These are phyloP conservation scores for Podaxis sp. DNA, from an alignment of 768 basidiomycete genomes.

Conservation along the genomic window DNA sequence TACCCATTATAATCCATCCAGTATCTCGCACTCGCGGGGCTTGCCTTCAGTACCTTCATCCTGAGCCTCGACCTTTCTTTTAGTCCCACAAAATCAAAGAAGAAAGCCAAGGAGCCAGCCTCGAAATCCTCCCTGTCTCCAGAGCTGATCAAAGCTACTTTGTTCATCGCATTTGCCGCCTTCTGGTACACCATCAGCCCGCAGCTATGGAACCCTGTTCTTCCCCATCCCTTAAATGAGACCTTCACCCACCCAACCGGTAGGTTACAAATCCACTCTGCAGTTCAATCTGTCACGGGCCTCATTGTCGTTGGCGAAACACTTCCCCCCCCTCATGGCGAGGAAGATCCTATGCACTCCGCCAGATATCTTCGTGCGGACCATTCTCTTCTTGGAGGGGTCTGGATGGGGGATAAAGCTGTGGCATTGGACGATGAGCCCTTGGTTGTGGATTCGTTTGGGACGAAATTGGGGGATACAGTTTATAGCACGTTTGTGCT, in stretches of 20 bases:
- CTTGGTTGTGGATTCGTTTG: constrained; percentile 45
- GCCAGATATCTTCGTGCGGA: constrained; percentile 59
- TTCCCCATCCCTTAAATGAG: constrained; percentile 46
- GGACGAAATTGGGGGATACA: constrained; percentile 62
- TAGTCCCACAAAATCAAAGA: constrained; percentile 13
- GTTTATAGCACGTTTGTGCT: constrained; percentile 82
- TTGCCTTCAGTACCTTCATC: constrained; percentile 10
- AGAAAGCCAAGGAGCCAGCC: constrained; percentile 16
- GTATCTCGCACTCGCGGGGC: constrained; percentile 30
- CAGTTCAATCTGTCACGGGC: constrained; percentile 71
- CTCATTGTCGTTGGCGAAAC: constrained; percentile 79
- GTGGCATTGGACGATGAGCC: constrained; percentile 35
- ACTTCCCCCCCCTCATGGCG: constrained; percentile 31
- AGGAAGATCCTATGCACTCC: constrained; percentile 38
- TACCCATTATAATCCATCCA: constrained; percentile 22
- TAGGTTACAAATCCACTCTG: constrained; percentile 63
- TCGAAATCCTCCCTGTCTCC: constrained; percentile 12
- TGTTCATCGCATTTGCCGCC: constrained; percentile 26
- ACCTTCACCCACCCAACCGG: constrained; percentile 48
- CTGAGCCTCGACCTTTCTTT: constrained; percentile 4
- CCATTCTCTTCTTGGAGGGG: constrained; percentile 66
- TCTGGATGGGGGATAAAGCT: constrained; percentile 66
- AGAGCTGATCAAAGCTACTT: constrained; percentile 20
- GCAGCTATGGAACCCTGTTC: constrained; percentile 47
- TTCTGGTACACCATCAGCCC: constrained; percentile 33